Evolutionary conservation across 805 yeast genomes (phyloP).

Genomic region (Wickerhamiella sorbophila): DNA sequence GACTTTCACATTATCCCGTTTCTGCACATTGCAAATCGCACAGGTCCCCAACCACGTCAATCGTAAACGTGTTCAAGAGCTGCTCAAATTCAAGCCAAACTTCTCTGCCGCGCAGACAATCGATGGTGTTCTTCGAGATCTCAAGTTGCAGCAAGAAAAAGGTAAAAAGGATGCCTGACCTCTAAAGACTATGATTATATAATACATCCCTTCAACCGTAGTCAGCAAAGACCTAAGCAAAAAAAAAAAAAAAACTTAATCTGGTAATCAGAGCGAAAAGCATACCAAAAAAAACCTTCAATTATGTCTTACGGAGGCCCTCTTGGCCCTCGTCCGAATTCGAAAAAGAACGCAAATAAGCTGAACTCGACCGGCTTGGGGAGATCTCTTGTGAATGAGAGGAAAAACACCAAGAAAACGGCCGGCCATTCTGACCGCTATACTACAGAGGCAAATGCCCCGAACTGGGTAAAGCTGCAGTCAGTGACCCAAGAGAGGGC

Average conservation of each 20-base stretch:
- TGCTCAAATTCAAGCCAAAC: conserved; percentile 14
- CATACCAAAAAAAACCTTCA: neutral
- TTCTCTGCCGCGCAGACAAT: conserved; percentile 16
- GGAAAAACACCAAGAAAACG: conserved; percentile 36
- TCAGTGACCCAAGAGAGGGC: conserved; percentile 93
- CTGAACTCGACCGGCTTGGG: conserved; percentile 71
- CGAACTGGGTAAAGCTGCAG: conserved; percentile 76
- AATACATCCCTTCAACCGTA: too few relatives aligned
- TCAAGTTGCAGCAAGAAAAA: neutral
- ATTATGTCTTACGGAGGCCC: conserved; percentile 28
- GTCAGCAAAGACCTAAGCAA: neutral
- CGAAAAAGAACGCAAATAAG: conserved; percentile 45
- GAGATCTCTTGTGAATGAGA: conserved; percentile 60
- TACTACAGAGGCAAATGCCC: conserved; percentile 68
- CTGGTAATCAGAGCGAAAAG: too few relatives aligned
- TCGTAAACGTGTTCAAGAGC: conserved; percentile 9
- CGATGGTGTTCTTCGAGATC: conserved; percentile 15
- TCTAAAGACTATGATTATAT: too few relatives aligned
- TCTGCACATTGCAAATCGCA: conserved; percentile 17
- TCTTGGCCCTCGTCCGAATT: conserved; percentile 84
- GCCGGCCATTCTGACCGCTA: conserved; percentile 75
- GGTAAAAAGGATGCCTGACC: neutral
- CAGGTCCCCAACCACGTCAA: conserved; percentile 17
- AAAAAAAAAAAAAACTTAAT: too few relatives aligned
- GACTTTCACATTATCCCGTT: conserved; percentile 18